Conservation (phyloP, 2,329 filamentous ascomycete species). For the Paecilomyces niveus region DNA sequence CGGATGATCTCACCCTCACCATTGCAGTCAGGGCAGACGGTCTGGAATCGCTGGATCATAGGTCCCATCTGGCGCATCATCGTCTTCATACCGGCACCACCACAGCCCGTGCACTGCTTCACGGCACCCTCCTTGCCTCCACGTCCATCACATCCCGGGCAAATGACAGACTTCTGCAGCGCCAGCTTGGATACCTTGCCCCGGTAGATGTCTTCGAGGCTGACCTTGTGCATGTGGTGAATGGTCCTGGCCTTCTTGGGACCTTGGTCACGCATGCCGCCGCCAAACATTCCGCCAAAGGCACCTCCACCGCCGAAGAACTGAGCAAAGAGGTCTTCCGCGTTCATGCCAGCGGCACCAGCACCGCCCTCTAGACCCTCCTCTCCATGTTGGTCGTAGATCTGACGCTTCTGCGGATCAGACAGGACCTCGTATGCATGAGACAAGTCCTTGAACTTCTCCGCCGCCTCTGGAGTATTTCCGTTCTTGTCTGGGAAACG, state of each 20-base stretch:
- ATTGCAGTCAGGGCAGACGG: conserved; percentile 95
- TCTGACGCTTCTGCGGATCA: conserved; percentile 78
- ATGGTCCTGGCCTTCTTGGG: conserved; percentile 92
- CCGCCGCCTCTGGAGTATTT: conserved; percentile 83
- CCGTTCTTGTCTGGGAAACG: conserved; percentile 82
- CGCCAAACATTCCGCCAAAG: conserved; percentile 70
- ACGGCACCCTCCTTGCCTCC: conserved; percentile 98
- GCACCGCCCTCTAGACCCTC: conserved; percentile 85
- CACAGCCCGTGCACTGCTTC: conserved; percentile 82
- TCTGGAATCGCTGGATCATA: conserved; percentile 99
- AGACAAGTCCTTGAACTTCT: conserved; percentile 98
- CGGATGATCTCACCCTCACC: conserved; percentile 95
- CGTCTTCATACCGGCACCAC: conserved; percentile 96
- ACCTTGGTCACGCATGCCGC: conserved; percentile 70
- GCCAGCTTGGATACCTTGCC: conserved; percentile 97
- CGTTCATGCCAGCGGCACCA: conserved; percentile 78
- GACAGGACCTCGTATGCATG: conserved; percentile 93
- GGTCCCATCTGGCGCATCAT: conserved; percentile 99
- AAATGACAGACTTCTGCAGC: conserved; percentile 95
- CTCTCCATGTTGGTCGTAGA: conserved; percentile 98
- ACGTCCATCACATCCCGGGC: conserved; percentile 84
- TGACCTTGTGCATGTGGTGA: conserved; percentile 97
- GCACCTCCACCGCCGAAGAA: conserved; percentile 81
- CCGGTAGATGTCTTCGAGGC: conserved; percentile 94
- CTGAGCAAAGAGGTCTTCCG: conserved; percentile 92